Evolutionary conservation across 192 early-diverging fungal genomes (phyloP), one percentile per base, ranked within the genome.

Genomic region (Thoreauomyces humboldtii): DNA sequence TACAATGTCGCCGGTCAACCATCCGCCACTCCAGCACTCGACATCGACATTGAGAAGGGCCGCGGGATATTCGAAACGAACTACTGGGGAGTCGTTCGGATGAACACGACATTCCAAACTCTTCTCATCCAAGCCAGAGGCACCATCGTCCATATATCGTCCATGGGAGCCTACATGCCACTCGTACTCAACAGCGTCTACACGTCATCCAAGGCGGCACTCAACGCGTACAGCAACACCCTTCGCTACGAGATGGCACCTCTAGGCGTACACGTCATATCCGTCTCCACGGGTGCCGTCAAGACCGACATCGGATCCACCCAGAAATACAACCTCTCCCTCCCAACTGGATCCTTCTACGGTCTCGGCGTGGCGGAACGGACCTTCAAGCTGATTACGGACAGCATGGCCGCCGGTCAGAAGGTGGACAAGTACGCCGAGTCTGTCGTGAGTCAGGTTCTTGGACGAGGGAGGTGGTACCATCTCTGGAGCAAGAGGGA

Each of bases 161-260:
- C 34, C 29, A 27, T 57, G 19, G 55, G 34, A n/a, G 55, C 34
- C 3, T 57, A 35, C 50, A 36, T 57, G n/a, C 55, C 55, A 34
- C 25, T 57, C 34, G 35, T 57, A 3, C 38, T 57, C 33, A 36
- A 36, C n/a, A 36, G 34, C 4, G 33, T 27, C n/a, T 57, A 57
- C 33, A 57, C 34, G 19, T 32, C 55, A 34, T 37, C 34, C 11
- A 57, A 57, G 27, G 55, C 55, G 2, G 55, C 55, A 12, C 33
- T 57, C 15, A 32, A 57, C 34, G 55, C 55, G 4, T 57, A 57
- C 55, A 37, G 34, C 34, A 57, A 57, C 34, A 57, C 55, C 55
- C 34, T 57, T 15, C 29, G 55, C 2, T 37, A 22, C 32, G 55
- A 57, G 38, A 36, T 57, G 12, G 55, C n/a, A 2, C 55, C 55